Base-by-base conservation (phyloP, 108 stramenopile species). In the Chaetoceros tenuissimus region DNA sequence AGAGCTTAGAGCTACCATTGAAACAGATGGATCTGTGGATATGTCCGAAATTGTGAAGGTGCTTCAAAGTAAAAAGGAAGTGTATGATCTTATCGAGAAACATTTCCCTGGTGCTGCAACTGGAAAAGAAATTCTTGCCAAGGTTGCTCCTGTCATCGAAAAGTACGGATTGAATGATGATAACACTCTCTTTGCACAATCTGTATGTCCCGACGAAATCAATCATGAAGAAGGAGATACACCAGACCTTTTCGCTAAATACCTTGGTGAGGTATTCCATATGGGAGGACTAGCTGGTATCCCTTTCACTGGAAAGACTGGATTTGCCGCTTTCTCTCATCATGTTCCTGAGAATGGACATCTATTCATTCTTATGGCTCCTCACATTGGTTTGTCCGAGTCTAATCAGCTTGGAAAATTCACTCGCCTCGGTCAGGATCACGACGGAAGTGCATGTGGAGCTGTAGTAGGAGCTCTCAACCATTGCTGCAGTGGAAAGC, bases 271-370 rank as follows among this genome's bases (percentile, higher is more conserved):
- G 22, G 53, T 48, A 2, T 62, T 62, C 21, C 55, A 55, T 21
- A 22, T 62, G 22, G 60, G 60, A n/a, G 60, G 60, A 22, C 30
- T 62, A 18, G 60, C 21, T 0, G 60, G 60, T 24, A 19, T 62
- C 56, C 60, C 60, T 0, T 62, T 62, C 24, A 55, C 60, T 24
- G 60, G 60, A 55, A 62, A 62, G 60, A 62, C 54, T 23, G 60
- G 60, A 1, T 63, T 56, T 46, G 23, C 45, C 2, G 60, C 60
- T n/a, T 62, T 55, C 31, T 44, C 55, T 7, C 60, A 62, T 40
- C 60, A 62, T 43, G 54, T 72, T 0, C 71, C 71, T 28, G 71
- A 72, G 28, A 51, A 57, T 25, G n/a, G n/a, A n/a, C n/a, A n/a
- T n/a, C n/a, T n/a, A n/a, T n/a, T n/a, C n/a, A 21, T 59, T 7